Percentiles rank a stretch among this genome's conserved stretches.
These are phyloP conservation scores for Flaveria bidentis DNA, from an alignment of 129 eudicot genomes.

Conservation along the genomic window DNA sequence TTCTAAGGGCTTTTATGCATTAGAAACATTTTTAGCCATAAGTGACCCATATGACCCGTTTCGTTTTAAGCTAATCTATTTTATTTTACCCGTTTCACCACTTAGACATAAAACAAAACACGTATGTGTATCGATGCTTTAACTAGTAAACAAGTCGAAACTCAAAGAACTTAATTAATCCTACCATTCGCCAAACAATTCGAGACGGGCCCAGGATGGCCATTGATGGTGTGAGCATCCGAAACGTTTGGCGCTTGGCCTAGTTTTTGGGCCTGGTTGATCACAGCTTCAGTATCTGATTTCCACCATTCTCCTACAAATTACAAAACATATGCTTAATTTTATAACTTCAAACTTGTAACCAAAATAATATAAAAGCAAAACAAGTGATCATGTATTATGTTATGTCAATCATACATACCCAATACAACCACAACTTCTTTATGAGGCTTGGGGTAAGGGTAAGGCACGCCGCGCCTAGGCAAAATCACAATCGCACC, in stretches of 20 bases:
- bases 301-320: constrained; percentile 91
- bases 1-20: background rate
- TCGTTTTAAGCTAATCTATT: background rate
- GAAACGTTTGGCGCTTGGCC: constrained; percentile 83
- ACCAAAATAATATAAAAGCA: background rate
- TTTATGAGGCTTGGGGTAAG: constrained; percentile 63
- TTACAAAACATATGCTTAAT: background rate
- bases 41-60: background rate
- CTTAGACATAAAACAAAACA: background rate
- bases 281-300: constrained; percentile 72
- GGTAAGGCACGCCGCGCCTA: constrained; percentile 69
- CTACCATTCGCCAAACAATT: constrained; percentile 55
- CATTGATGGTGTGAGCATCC: constrained; percentile 87
- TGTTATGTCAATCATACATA: background rate
- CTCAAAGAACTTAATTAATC: background rate
- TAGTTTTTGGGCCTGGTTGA: constrained; percentile 51
- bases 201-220: constrained; percentile 62
- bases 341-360: constrained; percentile 9
- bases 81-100: background rate
- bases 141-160: background rate
- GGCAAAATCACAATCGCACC: constrained; percentile 87
- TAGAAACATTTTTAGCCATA: background rate
- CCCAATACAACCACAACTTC: constrained; percentile 70
- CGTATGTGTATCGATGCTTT: background rate
- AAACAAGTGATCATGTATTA: background rate